Evolutionary conservation across 805 yeast genomes (phyloP).

Genomic region (Jamesozyma piceae): DNA sequence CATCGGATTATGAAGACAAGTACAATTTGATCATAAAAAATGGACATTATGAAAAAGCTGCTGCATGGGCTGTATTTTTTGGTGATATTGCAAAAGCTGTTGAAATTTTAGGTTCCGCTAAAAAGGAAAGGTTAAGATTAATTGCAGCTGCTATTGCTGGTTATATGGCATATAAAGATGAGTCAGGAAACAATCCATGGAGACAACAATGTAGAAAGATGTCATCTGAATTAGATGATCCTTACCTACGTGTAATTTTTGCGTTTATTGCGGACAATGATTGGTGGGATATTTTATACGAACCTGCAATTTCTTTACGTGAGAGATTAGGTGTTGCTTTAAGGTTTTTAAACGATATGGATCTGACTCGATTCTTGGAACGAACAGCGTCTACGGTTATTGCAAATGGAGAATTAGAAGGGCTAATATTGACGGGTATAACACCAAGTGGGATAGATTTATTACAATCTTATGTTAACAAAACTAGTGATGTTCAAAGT

Average conservation of each 20-base stretch:
- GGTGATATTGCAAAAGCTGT: conserved; percentile 80
- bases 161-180: conserved; percentile 40
- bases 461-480: conserved; percentile 76
- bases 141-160: conserved; percentile 95
- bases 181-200: conserved; percentile 65
- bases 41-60: conserved; percentile 78
- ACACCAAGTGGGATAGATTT: conserved; percentile 76
- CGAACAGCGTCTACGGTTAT: conserved; percentile 65
- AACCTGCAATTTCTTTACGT: conserved; percentile 74
- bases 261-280: conserved; percentile 90
- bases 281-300: conserved; percentile 94
- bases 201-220: conserved; percentile 82
- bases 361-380: conserved; percentile 60
- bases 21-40: conserved; percentile 44
- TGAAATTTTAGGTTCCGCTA: conserved; percentile 64
- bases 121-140: conserved; percentile 57
- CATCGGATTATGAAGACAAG: conserved; percentile 63
- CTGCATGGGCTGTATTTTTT: conserved; percentile 95
- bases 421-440: conserved; percentile 82
- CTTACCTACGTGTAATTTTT: conserved; percentile 83
- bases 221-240: conserved; percentile 82
- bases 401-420: conserved; percentile 78
- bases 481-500: conserved; percentile 85
- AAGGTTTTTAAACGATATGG: conserved; percentile 73
- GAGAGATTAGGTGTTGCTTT: conserved; percentile 89